Base-by-base conservation (phyloP, 2,329 filamentous ascomycete species). In the Didymella sp. region DNA sequence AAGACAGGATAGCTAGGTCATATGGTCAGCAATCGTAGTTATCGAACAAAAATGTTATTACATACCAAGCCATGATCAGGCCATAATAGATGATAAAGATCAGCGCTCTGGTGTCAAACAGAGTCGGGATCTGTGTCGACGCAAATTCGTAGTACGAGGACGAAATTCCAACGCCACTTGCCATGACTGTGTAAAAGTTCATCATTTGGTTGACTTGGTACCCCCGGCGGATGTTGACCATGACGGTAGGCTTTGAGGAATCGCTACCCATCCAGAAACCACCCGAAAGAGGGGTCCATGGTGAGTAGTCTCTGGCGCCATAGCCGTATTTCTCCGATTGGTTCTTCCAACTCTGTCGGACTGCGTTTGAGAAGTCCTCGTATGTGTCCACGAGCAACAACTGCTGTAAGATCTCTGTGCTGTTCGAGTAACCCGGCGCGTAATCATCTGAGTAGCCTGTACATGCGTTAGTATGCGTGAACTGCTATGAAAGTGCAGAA, bases 1-100 rank as follows among this genome's bases (percentile, higher is more conserved):
- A 96, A 95, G 3, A 88, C 90, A 0, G 92, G 91, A 67, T 89
- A 94, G 2, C 87, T 87, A 3, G 85, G 88, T 92, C 1, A 21
- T 90, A 83, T 73, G 96, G 27, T 89, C 21, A 51, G 48, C 24
- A 15, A 6, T 4, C 17, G 5, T 15, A 24, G 22, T 2, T 3
- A 4, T 22, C 13, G 15, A n/a, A 17, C 13, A 0, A 5, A 15
- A 6, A 31, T 7, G 30, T 15, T 13, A 17, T 5, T 8, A 40
- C 87, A 85, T 9, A 67, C 61, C 59, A 66, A 12, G 85, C 82
- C 74, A 94, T 85, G 1, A 88, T 89, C 6, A 96, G 81, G 6
- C 88, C 86, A 71, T 92, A 89, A 74, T 96, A 70, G 13, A 69
- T 81, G 42, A 94, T 68, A 50, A 72, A 70, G 35, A 66, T 59